A percentile compares a stretch with the other conserved stretches of the same genome.
Evolutionary conservation across 306 rosid genomes (phyloP).

Genomic region (Phaseolus lunatus): DNA sequence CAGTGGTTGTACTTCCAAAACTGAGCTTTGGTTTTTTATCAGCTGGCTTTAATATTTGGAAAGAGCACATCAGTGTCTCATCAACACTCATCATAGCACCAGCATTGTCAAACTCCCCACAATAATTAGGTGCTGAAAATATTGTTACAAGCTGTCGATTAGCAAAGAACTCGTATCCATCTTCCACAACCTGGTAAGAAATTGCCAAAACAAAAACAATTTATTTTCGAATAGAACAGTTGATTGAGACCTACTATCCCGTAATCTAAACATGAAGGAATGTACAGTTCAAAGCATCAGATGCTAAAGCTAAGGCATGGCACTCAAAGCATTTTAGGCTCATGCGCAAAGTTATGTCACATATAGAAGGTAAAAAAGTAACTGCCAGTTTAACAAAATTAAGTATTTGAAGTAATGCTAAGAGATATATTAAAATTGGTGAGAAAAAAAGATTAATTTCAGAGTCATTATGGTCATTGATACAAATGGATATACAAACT

Average conservation of each 20-base stretch:
- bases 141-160: slow-evolving; percentile 87
- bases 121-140: slow-evolving; percentile 97
- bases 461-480: slow-evolving; percentile 16
- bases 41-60: slow-evolving; percentile 92
- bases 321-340: slow-evolving; percentile 11
- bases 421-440: slow-evolving; percentile 30
- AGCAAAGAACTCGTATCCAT: slow-evolving; percentile 93
- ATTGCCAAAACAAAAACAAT: slow-evolving; percentile 24
- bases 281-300: slow-evolving; percentile 19
- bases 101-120: slow-evolving; percentile 96
- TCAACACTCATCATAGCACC: slow-evolving; percentile 99
- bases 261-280: slow-evolving; percentile 29
- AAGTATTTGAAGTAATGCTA: background rate
- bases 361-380: slow-evolving; percentile 8
- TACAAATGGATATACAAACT: slow-evolving; percentile 35
- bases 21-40: slow-evolving; percentile 62
- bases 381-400: slow-evolving; percentile 16
- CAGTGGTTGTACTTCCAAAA: slow-evolving; percentile 71
- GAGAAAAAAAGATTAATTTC: slow-evolving; percentile 26
- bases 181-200: slow-evolving; percentile 84
- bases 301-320: slow-evolving; percentile 33
- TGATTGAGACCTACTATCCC: slow-evolving; percentile 20
- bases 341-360: background rate
- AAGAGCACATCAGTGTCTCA: slow-evolving; percentile 94
- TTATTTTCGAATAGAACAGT: slow-evolving; percentile 28